Evolutionary conservation across 1,284 basidiomycete species (phyloP).

Genomic region (Rhizopogon parksii): DNA sequence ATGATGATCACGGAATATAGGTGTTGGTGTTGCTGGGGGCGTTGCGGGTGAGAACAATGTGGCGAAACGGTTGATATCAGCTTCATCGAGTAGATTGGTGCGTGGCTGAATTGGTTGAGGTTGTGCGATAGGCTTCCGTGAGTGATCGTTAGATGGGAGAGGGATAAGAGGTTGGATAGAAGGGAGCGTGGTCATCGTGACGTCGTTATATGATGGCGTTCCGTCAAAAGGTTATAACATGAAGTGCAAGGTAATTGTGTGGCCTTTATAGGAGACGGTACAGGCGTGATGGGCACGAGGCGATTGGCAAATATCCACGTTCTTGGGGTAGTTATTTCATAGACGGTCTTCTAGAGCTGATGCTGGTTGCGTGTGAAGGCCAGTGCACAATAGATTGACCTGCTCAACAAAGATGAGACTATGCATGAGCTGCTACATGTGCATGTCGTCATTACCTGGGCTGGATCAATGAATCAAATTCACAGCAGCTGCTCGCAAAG

Average conservation of each 20-base stretch:
- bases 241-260: neutral
- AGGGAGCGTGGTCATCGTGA: neutral
- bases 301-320: neutral
- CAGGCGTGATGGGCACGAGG: neutral
- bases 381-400: neutral
- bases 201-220: neutral
- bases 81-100: slow-evolving; percentile 14
- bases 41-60: slow-evolving; percentile 40
- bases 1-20: slow-evolving; percentile 3
- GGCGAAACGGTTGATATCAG: slow-evolving; percentile 36
- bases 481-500: too few relatives aligned
- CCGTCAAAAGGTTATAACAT: neutral
- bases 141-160: neutral
- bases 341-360: neutral
- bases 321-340: neutral
- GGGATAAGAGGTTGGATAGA: neutral
- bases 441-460: too few relatives aligned
- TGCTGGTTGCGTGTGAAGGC: neutral
- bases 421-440: too few relatives aligned
- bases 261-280: neutral
- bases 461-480: too few relatives aligned
- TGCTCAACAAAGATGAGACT: neutral
- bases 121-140: neutral
- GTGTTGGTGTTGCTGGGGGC: slow-evolving; percentile 33
- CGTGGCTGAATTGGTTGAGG: neutral